A percentile compares a stretch with the other conserved stretches of the same genome.
Conservation (phyloP, 192 early-diverging fungal genomes). For the Mortierella alpina region DNA sequence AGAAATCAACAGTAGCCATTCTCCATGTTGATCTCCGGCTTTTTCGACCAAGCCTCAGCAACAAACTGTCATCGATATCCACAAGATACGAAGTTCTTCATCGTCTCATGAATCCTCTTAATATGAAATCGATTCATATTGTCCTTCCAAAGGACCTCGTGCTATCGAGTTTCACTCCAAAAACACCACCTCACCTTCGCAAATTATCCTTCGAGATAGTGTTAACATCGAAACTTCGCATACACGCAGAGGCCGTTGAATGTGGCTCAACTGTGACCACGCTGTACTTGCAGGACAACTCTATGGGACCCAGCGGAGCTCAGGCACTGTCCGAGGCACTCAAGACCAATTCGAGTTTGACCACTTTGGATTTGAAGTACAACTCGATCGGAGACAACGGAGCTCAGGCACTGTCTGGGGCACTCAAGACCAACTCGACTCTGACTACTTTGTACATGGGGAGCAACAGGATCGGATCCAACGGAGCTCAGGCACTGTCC, state of each 20-base stretch:
- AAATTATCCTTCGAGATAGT: conserved; percentile 10
- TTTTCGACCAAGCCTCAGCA: conserved; percentile 4
- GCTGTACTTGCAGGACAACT: background rate
- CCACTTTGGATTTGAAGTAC: conserved; percentile 1
- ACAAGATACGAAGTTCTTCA: background rate
- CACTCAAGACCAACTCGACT: no score
- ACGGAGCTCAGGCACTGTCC: no score
- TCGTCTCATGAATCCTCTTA: background rate
- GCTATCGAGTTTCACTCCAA: background rate
- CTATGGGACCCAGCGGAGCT: background rate
- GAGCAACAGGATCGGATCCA: background rate
- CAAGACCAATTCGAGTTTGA: conserved; percentile 3
- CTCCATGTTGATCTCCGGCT: conserved; percentile 11
- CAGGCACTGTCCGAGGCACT: conserved; percentile 7
- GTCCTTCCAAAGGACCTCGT: background rate
- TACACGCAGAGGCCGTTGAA: conserved; percentile 1
- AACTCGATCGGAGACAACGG: background rate
- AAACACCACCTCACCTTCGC: background rate
- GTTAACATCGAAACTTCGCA: background rate
- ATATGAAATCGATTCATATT: conserved; percentile 3
- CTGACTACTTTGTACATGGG: no score
- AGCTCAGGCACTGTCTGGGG: no score
- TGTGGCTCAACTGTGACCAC: conserved; percentile 2
- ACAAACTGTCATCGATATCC: background rate
- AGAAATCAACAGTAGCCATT: conserved; percentile 6